Percentiles rank a stretch among this genome's conserved stretches.
Evolutionary conservation across 2,329 filamentous ascomycete species (phyloP).

Genomic region (Purpureocillium takamizusanense): DNA sequence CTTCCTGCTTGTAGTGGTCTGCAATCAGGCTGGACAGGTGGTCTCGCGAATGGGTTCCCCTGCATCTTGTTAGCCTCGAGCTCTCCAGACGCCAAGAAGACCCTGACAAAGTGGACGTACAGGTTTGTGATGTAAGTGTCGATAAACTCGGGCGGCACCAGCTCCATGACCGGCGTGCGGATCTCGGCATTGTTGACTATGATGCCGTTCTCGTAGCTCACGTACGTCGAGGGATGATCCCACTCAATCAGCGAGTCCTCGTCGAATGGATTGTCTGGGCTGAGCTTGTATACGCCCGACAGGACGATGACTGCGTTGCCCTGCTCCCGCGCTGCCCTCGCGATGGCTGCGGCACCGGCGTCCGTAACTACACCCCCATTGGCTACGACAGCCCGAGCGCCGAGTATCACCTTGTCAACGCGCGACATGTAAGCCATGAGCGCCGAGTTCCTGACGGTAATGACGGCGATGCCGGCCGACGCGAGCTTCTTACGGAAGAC

Average conservation of each 20-base stretch:
- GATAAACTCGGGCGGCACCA: conserved; percentile 66
- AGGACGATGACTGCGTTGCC: conserved; percentile 81
- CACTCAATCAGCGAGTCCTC: conserved; percentile 78
- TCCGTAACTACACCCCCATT: conserved; percentile 82
- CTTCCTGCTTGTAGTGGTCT: conserved; percentile 68
- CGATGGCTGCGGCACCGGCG: conserved; percentile 74
- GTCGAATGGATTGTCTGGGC: conserved; percentile 79
- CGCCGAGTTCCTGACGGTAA: conserved; percentile 75
- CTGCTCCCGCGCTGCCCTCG: conserved; percentile 74
- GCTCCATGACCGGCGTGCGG: conserved; percentile 72
- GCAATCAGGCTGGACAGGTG: conserved; percentile 65
- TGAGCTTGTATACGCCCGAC: conserved; percentile 87
- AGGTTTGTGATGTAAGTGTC: conserved; percentile 78
- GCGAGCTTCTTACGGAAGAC: conserved; percentile 70
- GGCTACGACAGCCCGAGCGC: conserved; percentile 77
- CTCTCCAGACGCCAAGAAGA: neutral
- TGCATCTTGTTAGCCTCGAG: conserved; percentile 16
- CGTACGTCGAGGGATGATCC: conserved; percentile 68
- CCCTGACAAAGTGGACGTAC: conserved; percentile 24
- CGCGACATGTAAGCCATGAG: conserved; percentile 91
- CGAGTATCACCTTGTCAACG: conserved; percentile 90
- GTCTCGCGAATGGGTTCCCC: conserved; percentile 59
- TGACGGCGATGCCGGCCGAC: conserved; percentile 69
- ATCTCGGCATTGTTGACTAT: conserved; percentile 72
- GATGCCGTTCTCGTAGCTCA: conserved; percentile 69